Base-by-base conservation (phyloP, 306 rosid genomes). In the Quercus mongolica region DNA sequence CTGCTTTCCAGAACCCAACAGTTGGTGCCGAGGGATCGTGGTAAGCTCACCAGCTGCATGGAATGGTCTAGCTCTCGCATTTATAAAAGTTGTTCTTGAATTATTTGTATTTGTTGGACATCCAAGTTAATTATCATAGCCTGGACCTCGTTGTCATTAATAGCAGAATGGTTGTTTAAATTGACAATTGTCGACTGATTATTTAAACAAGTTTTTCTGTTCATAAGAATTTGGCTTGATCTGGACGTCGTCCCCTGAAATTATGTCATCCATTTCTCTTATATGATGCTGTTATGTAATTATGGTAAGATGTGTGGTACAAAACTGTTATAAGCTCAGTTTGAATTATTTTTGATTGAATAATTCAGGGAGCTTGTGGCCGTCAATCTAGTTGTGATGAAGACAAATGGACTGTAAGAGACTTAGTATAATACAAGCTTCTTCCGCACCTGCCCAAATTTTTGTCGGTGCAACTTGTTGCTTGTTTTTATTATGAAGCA, bases 1-100 rank as follows among this genome's bases (percentile, higher is more conserved):
- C 92, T 28, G 92, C 98, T 54, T 94, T 94, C 78, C 75, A 85
- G 82, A 94, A 94, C 82, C 98, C 92, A 25, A 91, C 97, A 6
- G 80, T 72, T 33, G 98, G 92, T 38, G 97, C 97, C 13, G 98
- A 91, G 84, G 98, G 98, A 25, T 91, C 97, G 58, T 93, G 98
- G 97, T 93, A 93, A 26, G 38, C 69, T 25, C 41, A 17, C 38
- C 11, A 30, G 71, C 25, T 14, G 15, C n/a, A 33, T 17, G 4
- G 49, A 14, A 20, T 2, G 6, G 46, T 20, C 25, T 19, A 26
- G 72, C 54, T 68, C n/a, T 68, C 17, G 5, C 25, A 4, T 68
- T 33, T 35, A 19, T 35, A 10, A 33, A 5, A 19, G 38, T 25
- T 35, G 15, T 68, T 23, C 71, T 68, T n/a, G 72, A 38, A 21